Evolutionary conservation across 2,329 filamentous ascomycete genomes (phyloP), one percentile per base, ranked within the genome.

Genomic region (Arthrobotrys entomopaga): DNA sequence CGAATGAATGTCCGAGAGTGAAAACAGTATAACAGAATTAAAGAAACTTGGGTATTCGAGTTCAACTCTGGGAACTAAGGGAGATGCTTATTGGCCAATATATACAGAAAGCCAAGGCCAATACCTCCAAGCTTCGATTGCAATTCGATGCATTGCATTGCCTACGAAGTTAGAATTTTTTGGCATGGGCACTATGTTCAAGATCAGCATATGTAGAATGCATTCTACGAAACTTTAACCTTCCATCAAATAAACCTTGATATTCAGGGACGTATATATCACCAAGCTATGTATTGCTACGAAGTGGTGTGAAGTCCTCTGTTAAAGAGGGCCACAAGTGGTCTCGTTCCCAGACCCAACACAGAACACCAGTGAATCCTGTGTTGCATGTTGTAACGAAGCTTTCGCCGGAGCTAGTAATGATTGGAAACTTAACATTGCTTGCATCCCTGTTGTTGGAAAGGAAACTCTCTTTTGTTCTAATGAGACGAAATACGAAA

Each of bases 211-310:
- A 16, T 54, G 46, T 43, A 42, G 22, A 40, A 26, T 42, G 58
- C 16, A 24, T 42, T 29, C 46, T n/a, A 22, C 34, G 29, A n/a
- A 58, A 22, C 0, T n/a, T 3, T 49, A 46, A 59, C 46, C 57
- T 50, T 50, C 24, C 16, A n/a, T 22, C 43, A 8, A 43, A 29
- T 52, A 50, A 59, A 71, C 52, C 42, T 54, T 65, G 66, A 59
- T 57, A 29, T 59, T 71, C 66, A 64, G 52, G 59, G 40, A 19
- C 65, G 6, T 10, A 1, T 34, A 34, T 34, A 7, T 34, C 1
- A 34, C 10, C 29, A 34, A 34, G 29, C 29, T 10, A 34, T 34
- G 29, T n/a, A n/a, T n/a, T n/a, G n/a, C n/a, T n/a, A n/a, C n/a
- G n/a, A n/a, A 34, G 6, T 34, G 10, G 29, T 10, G 29, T 34